Evolutionary conservation across 768 basidiomycete genomes (phyloP), one percentile per base, ranked within the genome.

Genomic region (Trametes gibbosa): DNA sequence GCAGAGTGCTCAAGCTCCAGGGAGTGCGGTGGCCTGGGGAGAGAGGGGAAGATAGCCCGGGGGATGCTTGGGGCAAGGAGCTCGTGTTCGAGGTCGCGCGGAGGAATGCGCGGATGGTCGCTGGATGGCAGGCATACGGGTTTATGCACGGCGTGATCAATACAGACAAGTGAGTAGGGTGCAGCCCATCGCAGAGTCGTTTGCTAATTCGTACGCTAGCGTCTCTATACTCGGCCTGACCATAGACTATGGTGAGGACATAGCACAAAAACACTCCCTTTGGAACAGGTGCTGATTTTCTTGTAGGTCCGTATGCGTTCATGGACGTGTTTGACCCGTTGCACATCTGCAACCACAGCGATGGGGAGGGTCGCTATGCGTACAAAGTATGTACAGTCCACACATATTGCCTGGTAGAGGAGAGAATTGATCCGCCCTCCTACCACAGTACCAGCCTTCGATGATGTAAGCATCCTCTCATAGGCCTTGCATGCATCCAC

Each of bases 121-220:
- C 95, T 10, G 89, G 81, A 3, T 98, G 97, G 97, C 96, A 98
- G 73, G 92, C 84, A 7, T 90, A 89, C 71, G 93, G 93, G 0
- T 95, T 91, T 70, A 92, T 94, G 92, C 92, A 95, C 68, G 94
- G 93, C 0, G 96, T 99, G 37, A 93, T 99, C 66, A 98, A 98
- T 69, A 96, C 95, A 1, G 96, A 98, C 76, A 97, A 96, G 90
- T 89, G 64, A 58, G 81, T 68, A n/a, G 2, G 24, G 25, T 55
- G 29, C 40, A 29, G 23, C 14, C 47, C 25, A 0, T 6, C 35
- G 39, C 24, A n/a, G 35, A 50, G 42, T 69, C 32, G 70, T 55
- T 13, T 42, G 27, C 37, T 53, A 16, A 52, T 35, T 43, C 7
- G 32, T 24, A 37, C 17, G 27, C 35, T 62, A 90, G 89, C 54